Evolutionary conservation across 2,329 filamentous ascomycete genomes (phyloP).

Genomic region (Phaeosphaeria sp.): DNA sequence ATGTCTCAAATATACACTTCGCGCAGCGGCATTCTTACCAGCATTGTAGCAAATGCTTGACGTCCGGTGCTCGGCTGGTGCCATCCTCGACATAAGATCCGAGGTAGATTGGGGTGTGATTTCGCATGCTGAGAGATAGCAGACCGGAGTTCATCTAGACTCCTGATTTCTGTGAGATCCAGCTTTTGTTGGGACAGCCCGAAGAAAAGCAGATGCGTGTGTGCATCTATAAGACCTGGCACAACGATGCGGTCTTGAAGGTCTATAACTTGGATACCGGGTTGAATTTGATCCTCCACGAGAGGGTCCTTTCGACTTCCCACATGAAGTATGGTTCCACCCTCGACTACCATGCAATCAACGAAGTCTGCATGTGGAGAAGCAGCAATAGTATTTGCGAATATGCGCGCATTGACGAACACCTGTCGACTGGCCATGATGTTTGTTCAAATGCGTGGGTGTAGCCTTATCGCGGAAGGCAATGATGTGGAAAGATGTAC

Average conservation of each 20-base stretch:
- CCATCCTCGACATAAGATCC: conserved; percentile 59
- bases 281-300: conserved; percentile 6
- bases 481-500: neutral
- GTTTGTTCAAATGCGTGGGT: neutral
- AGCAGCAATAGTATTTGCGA: conserved; percentile 4
- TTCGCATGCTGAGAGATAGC: conserved; percentile 52
- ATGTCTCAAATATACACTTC: too few relatives aligned
- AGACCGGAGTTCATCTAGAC: conserved; percentile 54
- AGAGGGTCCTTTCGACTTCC: neutral
- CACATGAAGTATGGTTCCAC: neutral
- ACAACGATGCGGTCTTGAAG: conserved; percentile 49
- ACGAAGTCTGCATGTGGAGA: conserved; percentile 6
- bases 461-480: too few relatives aligned
- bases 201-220: conserved; percentile 61
- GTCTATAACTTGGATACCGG: conserved; percentile 26
- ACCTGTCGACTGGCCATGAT: conserved; percentile 8
- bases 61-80: conserved; percentile 54
- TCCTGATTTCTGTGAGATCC: conserved; percentile 53
- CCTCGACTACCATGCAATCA: conserved; percentile 12
- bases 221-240: conserved; percentile 62
- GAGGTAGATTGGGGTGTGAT: conserved; percentile 49
- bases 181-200: conserved; percentile 59
- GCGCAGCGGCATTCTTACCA: conserved; percentile 27
- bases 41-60: conserved; percentile 53
- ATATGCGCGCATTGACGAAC: conserved; percentile 15